These are phyloP conservation scores for Taphrina deformans DNA, from an alignment of 1,139 yeast genomes.

Conservation along the genomic window DNA sequence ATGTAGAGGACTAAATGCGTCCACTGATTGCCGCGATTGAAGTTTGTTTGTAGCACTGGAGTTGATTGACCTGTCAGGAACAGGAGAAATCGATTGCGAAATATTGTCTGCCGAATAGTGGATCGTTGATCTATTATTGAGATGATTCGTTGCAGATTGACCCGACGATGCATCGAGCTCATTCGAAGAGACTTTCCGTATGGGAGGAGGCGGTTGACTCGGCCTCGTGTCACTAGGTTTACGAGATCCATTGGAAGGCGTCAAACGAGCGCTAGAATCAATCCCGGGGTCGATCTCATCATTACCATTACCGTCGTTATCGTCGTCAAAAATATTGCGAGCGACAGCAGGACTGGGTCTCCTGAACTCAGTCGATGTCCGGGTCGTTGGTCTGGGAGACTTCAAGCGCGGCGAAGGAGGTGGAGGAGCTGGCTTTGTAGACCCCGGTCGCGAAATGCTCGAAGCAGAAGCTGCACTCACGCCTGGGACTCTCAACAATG, in stretches of 20 bases:
- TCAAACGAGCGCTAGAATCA: background rate
- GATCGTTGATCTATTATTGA: too few relatives aligned
- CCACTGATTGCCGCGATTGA: too few relatives aligned
- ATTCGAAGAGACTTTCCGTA: background rate
- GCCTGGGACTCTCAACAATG: background rate
- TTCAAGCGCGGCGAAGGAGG: slow-evolving; percentile 31
- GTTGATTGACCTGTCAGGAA: too few relatives aligned
- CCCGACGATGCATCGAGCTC: background rate
- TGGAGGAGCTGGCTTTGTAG: slow-evolving; percentile 19
- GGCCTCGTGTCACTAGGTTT: background rate
- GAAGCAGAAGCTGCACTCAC: background rate
- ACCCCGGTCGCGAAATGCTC: background rate
- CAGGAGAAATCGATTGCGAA: too few relatives aligned
- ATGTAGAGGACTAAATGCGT: background rate
- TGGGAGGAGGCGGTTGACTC: background rate
- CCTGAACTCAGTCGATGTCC: background rate
- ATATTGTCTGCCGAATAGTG: too few relatives aligned
- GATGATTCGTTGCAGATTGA: too few relatives aligned
- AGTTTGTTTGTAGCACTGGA: too few relatives aligned
- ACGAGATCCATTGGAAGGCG: background rate
- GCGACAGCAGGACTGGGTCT: background rate
- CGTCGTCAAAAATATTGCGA: background rate
- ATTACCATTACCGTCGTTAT: background rate
- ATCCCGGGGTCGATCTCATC: background rate
- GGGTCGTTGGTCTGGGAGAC: slow-evolving; percentile 14